A percentile compares a stretch with the other conserved stretches of the same genome.
Conservation (phyloP, 257 asterid species). For the Nicotiana noctiflora region DNA sequence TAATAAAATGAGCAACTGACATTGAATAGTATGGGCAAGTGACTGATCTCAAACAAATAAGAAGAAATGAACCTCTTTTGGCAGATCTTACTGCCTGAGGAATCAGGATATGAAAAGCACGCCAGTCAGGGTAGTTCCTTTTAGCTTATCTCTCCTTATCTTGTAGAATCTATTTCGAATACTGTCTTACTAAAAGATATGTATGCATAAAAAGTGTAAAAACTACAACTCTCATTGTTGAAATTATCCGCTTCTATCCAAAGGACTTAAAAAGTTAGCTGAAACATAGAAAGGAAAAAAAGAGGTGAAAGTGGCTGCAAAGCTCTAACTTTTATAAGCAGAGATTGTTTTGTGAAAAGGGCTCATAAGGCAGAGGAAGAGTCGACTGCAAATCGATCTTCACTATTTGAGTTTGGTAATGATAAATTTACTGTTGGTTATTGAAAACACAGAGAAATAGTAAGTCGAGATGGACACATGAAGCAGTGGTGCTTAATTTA, state of each 20-base stretch:
- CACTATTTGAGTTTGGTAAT: constrained; percentile 86
- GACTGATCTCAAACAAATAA: not conserved
- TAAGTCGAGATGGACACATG: constrained; percentile 74
- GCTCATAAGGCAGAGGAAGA: constrained; percentile 38
- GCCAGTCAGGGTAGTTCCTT: not conserved
- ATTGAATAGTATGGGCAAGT: not conserved
- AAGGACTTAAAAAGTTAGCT: not conserved
- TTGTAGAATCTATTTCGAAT: not conserved
- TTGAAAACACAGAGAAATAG: constrained; percentile 79
- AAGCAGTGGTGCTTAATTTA: no score
- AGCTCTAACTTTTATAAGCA: not conserved
- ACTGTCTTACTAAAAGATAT: not conserved
- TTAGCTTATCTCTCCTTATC: no score
- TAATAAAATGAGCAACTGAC: not conserved
- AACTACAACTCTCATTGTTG: not conserved
- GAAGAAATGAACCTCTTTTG: not conserved
- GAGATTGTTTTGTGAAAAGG: not conserved
- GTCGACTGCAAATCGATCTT: constrained; percentile 40
- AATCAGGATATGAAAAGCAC: not conserved
- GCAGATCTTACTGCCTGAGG: not conserved
- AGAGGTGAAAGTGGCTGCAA: not conserved
- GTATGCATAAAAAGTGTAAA: not conserved
- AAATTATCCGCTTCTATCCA: not conserved
- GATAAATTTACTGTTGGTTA: constrained; percentile 78
- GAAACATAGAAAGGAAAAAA: not conserved